Percentiles rank a stretch among this genome's conserved stretches.
These are phyloP conservation scores for Zopfia rhizophila DNA, from an alignment of 2,329 filamentous ascomycete genomes.

Conservation along the genomic window DNA sequence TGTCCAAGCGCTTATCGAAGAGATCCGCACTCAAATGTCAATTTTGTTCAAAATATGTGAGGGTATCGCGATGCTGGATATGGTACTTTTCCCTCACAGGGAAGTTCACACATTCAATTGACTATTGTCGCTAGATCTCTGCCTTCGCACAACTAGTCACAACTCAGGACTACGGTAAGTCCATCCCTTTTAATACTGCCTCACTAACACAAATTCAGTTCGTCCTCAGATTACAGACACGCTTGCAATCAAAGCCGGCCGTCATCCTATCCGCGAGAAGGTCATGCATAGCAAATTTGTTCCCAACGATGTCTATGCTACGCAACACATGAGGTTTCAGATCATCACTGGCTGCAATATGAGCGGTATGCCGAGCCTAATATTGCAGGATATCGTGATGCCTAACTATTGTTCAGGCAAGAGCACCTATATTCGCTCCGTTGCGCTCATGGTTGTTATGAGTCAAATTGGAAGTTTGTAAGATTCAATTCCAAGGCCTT, in stretches of 20 bases:
- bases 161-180: constrained; percentile 66
- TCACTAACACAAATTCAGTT: constrained; percentile 47
- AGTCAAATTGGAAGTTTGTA: constrained; percentile 87
- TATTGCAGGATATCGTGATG: constrained; percentile 53
- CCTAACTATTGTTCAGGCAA: constrained; percentile 61
- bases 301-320: constrained; percentile 90
- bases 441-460: constrained; percentile 90
- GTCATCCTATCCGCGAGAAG: constrained; percentile 83
- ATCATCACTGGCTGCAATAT: constrained; percentile 97
- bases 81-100: constrained; percentile 61
- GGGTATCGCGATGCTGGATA: constrained; percentile 85
- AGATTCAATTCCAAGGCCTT: not conserved
- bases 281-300: constrained; percentile 76
- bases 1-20: constrained; percentile 75
- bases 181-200: not conserved
- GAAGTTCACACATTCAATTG: constrained; percentile 8
- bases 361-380: too few relatives aligned
- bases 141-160: constrained; percentile 71
- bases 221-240: constrained; percentile 75
- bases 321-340: constrained; percentile 83
- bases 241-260: constrained; percentile 76
- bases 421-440: constrained; percentile 89
- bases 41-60: constrained; percentile 86
- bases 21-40: constrained; percentile 77
- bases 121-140: constrained; percentile 29